phyloP scores from a whole-genome alignment of 257 asterid genomes.

The Solanum lycopersicoides region DNA sequence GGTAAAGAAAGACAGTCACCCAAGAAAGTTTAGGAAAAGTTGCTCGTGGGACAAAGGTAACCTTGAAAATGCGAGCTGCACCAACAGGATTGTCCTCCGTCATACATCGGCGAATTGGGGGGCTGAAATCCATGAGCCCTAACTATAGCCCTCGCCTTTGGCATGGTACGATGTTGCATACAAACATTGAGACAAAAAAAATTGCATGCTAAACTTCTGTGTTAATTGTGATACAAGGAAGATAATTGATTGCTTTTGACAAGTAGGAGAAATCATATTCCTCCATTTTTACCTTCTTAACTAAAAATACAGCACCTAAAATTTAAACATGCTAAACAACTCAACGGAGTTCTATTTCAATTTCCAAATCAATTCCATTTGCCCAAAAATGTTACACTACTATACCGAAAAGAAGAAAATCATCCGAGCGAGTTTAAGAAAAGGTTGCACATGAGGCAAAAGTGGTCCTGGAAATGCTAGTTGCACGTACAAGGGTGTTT shows the following conservation, averaged over 20 bases:
- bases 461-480: constrained; percentile 80
- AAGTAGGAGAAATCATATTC: not conserved
- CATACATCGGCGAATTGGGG: no score
- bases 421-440: constrained; percentile 7
- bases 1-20: no score
- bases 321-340: not conserved
- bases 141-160: no score
- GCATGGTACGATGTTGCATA: no score
- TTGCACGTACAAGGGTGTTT: constrained; percentile 31
- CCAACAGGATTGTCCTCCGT: no score
- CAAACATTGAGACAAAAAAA: not conserved
- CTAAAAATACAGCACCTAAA: not conserved
- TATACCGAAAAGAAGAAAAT: not conserved
- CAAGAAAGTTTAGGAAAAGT: no score
- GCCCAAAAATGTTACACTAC: not conserved
- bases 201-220: not conserved
- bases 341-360: not conserved
- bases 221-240: not conserved
- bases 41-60: no score
- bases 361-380: not conserved
- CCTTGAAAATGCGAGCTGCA: no score
- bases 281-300: not conserved
- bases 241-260: not conserved
- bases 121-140: no score
- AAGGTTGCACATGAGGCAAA: constrained; percentile 76